Base-by-base conservation (phyloP, 2,329 filamentous ascomycete species). In the Fusarium mexicanum region DNA sequence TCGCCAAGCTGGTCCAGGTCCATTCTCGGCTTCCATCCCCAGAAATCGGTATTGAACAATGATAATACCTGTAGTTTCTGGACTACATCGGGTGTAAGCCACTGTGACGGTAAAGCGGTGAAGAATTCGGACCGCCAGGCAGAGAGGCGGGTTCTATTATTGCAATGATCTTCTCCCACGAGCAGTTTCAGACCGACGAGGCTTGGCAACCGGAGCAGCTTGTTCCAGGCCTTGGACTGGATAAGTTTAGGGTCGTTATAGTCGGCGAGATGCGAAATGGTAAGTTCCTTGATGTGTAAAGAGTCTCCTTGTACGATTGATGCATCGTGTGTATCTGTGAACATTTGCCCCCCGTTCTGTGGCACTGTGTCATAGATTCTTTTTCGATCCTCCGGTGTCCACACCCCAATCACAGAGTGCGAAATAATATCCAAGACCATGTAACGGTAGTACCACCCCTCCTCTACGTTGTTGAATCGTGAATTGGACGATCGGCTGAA, bases 21-120 rank as follows among this genome's bases (percentile, higher is more conserved):
- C 37, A 83, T 75, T 40, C 77, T 79, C 0, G 83, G 84, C 8
- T 75, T 79, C 69, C 78, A 83, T 2, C 85, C 82, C 68, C 81
- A 85, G 60, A 80, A 83, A 2, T 80, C 67, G 3, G 65, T 69
- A 6, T 78, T 76, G 61, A 79, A 84, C 1, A 87, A 63, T 0
- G 81, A 84, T 6, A 87, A 77, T 10, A 82, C 79, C 7, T 71
- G 75, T 5, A 83, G 59, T 11, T 76, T 72, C 7, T 68, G 47
- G 1, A 72, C 65, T 2, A 80, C 24, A 0, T 61, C 16, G 0
- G 70, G 63, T 5, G 38, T 35, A 0, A 80, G 68, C 74, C 72
- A 78, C 1, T 55, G 55, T 2, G 24, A 46, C 0, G 74, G 72
- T 1, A 81, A 12, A 6, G 22, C 48, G 5, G 69, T 55, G 14